A percentile compares a stretch with the other conserved stretches of the same genome.
Conservation (phyloP, 805 yeast genomes). For the Candida lessepsii region DNA sequence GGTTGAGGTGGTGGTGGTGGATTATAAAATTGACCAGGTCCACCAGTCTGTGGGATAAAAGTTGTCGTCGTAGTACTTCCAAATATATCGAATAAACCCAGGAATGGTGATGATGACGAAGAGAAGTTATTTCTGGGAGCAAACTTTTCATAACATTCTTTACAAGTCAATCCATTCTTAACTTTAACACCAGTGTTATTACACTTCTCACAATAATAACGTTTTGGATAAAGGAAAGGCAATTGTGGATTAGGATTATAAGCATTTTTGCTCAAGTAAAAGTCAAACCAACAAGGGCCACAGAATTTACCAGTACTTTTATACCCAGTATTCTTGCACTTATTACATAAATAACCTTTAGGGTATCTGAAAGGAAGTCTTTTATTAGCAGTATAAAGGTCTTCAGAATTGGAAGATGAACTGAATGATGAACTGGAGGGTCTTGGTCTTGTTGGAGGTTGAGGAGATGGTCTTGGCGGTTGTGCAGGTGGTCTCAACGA, state of each 20-base stretch:
- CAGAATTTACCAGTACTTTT: constrained; percentile 27
- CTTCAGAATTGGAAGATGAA: too few species aligned
- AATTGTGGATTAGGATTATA: constrained; percentile 49
- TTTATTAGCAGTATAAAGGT: constrained; percentile 20
- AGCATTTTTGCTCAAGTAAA: constrained; percentile 27
- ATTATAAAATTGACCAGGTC: constrained; percentile 2
- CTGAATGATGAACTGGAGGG: background rate
- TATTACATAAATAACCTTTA: constrained; percentile 28
- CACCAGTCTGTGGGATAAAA: constrained; percentile 14
- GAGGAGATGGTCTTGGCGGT: constrained; percentile 11
- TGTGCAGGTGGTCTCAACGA: constrained; percentile 14
- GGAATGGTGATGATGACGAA: constrained; percentile 1
- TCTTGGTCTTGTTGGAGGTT: constrained; percentile 7
- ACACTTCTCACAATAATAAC: constrained; percentile 66
- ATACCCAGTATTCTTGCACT: constrained; percentile 37
- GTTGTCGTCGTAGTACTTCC: constrained; percentile 16
- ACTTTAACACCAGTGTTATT: constrained; percentile 66
- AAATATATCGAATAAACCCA: constrained; percentile 9
- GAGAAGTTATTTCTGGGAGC: constrained; percentile 39
- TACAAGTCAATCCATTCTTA: constrained; percentile 65
- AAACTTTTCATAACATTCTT: constrained; percentile 66
- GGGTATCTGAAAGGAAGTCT: constrained; percentile 26
- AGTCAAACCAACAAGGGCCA: constrained; percentile 29
- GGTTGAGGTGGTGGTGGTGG: constrained; percentile 14
- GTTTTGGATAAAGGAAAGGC: constrained; percentile 67